A percentile compares a stretch with the other conserved stretches of the same genome.
Evolutionary conservation across 768 basidiomycete species (phyloP).

Genomic region (Termitomyces titanicus): DNA sequence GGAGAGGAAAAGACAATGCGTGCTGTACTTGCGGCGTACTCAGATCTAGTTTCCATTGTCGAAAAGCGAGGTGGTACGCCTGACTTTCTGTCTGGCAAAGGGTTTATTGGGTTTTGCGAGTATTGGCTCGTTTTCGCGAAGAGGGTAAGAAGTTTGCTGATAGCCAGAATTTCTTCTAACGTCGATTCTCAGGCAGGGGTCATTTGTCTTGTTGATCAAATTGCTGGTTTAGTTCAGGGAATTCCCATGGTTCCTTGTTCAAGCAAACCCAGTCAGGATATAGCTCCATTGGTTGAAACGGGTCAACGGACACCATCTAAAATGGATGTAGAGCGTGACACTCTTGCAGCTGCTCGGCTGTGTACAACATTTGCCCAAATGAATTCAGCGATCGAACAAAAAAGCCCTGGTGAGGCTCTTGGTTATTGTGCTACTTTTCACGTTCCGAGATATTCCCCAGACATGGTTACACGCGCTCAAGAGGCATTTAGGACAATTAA

Average conservation of each 20-base stretch:
- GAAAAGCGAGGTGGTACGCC: constrained; percentile 31
- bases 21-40: constrained; percentile 40
- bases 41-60: constrained; percentile 37
- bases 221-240: constrained; percentile 36
- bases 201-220: constrained; percentile 41
- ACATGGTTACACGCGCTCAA: constrained; percentile 13
- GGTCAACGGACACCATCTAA: not conserved
- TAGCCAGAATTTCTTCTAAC: not conserved
- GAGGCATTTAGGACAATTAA: constrained; percentile 18
- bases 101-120: constrained; percentile 65
- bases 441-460: constrained; percentile 6
- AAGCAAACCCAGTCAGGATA: not conserved
- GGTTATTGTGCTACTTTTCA: not conserved
- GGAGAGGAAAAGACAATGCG: constrained; percentile 29
- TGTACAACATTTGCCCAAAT: constrained; percentile 43
- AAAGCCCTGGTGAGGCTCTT: constrained; percentile 10
- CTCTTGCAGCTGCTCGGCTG: constrained; percentile 36
- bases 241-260: constrained; percentile 16
- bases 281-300: not conserved
- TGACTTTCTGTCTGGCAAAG: constrained; percentile 43
- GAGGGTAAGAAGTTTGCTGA: constrained; percentile 36
- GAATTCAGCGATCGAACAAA: constrained; percentile 34
- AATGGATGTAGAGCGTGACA: constrained; percentile 10
- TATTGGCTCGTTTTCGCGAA: constrained; percentile 69
- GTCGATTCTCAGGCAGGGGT: constrained; percentile 39